These are phyloP conservation scores for Astragalus glycyphyllos DNA, from an alignment of 306 rosid species.

Conservation along the genomic window DNA sequence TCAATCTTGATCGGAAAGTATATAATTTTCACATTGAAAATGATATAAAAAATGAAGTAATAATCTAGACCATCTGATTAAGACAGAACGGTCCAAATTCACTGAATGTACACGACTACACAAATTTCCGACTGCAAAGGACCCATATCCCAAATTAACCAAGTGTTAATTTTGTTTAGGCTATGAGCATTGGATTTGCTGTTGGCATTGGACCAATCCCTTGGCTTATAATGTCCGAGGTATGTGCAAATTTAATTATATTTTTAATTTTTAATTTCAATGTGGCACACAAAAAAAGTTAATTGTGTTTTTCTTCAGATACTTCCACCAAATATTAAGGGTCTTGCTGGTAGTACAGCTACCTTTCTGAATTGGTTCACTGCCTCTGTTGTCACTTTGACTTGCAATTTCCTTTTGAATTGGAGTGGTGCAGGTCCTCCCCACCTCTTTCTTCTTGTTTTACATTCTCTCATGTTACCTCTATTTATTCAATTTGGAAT, in stretches of 20 bases:
- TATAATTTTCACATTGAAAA: no score
- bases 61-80: no score
- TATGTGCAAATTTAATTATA: constrained; percentile 2
- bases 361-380: constrained; percentile 74
- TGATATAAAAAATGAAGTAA: no score
- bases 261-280: no score
- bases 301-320: constrained; percentile 52
- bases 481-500: no score
- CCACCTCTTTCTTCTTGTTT: background rate
- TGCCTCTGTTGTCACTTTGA: constrained; percentile 64
- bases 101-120: no score
- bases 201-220: constrained; percentile 79
- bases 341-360: constrained; percentile 77
- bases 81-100: no score
- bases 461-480: no score
- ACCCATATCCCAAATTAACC: constrained; percentile 17
- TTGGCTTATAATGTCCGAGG: constrained; percentile 90
- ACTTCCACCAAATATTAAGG: constrained; percentile 75
- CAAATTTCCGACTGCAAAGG: no score
- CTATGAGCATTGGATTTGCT: constrained; percentile 60
- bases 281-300: background rate
- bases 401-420: constrained; percentile 65
- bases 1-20: no score
- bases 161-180: constrained; percentile 44
- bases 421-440: constrained; percentile 69